Base-by-base conservation (phyloP, 139 green algal genomes). In the Raphidocelis subcapitata region DNA sequence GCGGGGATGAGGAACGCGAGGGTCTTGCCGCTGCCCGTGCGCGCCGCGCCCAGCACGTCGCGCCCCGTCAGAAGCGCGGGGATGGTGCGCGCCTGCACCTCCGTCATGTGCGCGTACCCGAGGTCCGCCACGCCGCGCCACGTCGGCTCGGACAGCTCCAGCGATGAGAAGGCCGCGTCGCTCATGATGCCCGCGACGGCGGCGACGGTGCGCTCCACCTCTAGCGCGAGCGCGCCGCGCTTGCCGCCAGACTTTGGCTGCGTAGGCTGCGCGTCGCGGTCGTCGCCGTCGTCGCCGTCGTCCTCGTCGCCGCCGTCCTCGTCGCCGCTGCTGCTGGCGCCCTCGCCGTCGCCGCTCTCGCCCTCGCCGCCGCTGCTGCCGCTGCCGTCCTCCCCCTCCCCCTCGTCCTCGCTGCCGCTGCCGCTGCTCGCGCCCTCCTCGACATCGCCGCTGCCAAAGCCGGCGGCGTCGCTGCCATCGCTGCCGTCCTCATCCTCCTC, bases 1-100 rank as follows among this genome's bases (percentile, higher is more conserved):
- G 78, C 84, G 12, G 96, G 96, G 33, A 99, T 92, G 28, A 99
- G 84, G 71, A 99, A 99, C 3, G 96, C 95, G 12, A 99, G 84
- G 26, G 96, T 99, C 85, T 99, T 99, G 56, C 96, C 96, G n/a
- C 90, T 97, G 8, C 96, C 95, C 62, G 96, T 99, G 26, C 94
- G 86, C 14, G 96, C 96, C 3, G 95, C 94, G 3, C 91, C 96
- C 64, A 99, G 88, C 52, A 99, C 85, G 73, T 99, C 96, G 23
- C 89, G 74, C 1, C 96, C 96, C 12, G 88, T 81, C 62, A 99
- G 84, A 55, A 98, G 83, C 18, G 88, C 90, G 0, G 95, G 95
- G 21, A 99, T 96, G 44, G 90, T 96, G 33, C 92, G 80, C 41
- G 96, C 95, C 81, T 99, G 96, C 36, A 99, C 92, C 85, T 97